Evolutionary conservation across 148 eudicot species (phyloP), one percentile per base, ranked within the genome.

Genomic region (Beta vulgaris): DNA sequence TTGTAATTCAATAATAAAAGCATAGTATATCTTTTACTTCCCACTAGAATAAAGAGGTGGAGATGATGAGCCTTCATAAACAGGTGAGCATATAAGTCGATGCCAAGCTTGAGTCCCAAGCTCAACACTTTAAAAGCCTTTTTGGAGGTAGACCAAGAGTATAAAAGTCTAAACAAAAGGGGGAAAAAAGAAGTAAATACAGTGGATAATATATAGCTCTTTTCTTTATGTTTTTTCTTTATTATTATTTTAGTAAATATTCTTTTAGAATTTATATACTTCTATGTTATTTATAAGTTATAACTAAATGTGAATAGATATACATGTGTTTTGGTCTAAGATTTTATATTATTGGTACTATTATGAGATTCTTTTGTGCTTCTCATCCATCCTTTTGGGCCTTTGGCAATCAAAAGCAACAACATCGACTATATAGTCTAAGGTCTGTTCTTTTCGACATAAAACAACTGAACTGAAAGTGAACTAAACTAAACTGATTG

Each of bases 101-200:
- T 87, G 90, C 90, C 85, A 85, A 79, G 79, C 91, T 88, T 88
- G 28, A 75, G 74, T 78, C 53, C 57, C 81, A 88, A 85, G 91
- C 83, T 82, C 55, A 23, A 51, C 7, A 21, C 11, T 4, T 48
- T 40, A 13, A 74, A 39, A 60, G 62, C 8, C 71, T 54, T 74
- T 80, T n/a, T 72, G 35, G 61, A 77, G 64, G 73, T 60, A 76
- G 66, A 31, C 26, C 51, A 53, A 65, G 32, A 48, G 25, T 5
- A 62, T 23, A 59, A 69, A 57, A 60, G 74, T 25, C 42, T 58
- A 18, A 60, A 69, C 72, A 40, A 39, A 68, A 65, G 28, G 53
- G 35, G 10, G 21, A 36, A n/a, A n/a, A n/a, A n/a, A n/a, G n/a
- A n/a, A n/a, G n/a, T n/a, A n/a, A n/a, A n/a, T n/a, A n/a, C n/a